Percentiles rank a stretch among this genome's conserved stretches.
These are phyloP conservation scores for Boletus patriciae DNA, from an alignment of 768 basidiomycete genomes.

Conservation along the genomic window DNA sequence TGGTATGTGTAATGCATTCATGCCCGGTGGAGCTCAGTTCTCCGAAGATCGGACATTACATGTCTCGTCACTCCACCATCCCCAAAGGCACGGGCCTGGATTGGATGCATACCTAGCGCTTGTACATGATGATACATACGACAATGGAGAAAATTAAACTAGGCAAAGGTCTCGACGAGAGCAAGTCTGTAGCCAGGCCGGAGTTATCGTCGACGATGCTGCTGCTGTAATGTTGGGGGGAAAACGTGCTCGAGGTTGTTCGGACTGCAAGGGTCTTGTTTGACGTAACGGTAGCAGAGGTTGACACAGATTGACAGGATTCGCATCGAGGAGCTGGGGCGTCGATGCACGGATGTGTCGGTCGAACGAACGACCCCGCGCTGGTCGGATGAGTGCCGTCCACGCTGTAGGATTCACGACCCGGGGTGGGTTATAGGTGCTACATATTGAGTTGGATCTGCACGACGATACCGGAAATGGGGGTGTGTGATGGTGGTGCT, in stretches of 20 bases:
- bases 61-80: no score
- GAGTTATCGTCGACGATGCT: neutral
- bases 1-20: no score
- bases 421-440: neutral
- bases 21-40: no score
- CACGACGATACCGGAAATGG: neutral
- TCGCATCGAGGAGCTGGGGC: neutral
- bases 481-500: neutral
- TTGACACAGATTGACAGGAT: neutral
- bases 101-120: no score
- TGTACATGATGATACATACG: no score
- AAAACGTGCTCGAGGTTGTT: neutral
- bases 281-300: neutral
- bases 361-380: neutral
- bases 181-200: neutral
- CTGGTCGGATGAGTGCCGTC: neutral
- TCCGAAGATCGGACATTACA: no score
- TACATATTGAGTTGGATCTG: no score
- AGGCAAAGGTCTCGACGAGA: no score
- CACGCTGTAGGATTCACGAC: neutral
- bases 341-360: neutral
- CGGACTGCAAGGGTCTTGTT: neutral
- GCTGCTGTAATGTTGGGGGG: neutral
- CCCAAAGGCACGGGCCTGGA: no score
- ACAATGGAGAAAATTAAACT: no score